Conservation (phyloP, 192 early-diverging fungal genomes). For the Coemansia sp. region DNA sequence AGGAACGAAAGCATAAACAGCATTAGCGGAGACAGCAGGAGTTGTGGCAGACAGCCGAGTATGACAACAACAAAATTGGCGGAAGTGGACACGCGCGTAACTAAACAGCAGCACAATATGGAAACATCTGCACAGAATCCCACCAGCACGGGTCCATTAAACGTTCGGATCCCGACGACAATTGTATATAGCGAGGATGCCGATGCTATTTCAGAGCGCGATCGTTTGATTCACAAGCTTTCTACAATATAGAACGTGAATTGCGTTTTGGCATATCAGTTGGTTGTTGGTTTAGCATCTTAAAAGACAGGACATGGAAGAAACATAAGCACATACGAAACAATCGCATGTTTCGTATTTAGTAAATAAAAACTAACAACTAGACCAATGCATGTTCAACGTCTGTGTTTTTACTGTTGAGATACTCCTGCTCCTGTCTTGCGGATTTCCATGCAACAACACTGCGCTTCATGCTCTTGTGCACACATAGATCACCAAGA, state of each 20-base stretch:
- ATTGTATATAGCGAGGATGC: constrained; percentile 51
- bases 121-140: neutral
- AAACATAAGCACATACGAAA: too few relatives aligned
- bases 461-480: too few relatives aligned
- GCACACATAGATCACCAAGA: too few relatives aligned
- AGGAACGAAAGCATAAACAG: neutral
- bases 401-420: too few relatives aligned
- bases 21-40: neutral
- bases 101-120: neutral
- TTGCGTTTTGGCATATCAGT: neutral
- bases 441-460: too few relatives aligned
- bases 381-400: too few relatives aligned
- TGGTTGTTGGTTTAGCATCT: too few relatives aligned
- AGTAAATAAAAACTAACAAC: too few relatives aligned
- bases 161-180: constrained; percentile 19
- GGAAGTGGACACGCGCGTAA: neutral
- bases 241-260: constrained; percentile 7
- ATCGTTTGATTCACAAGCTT: constrained; percentile 35
- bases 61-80: neutral
- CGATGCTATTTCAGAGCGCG: constrained; percentile 39
- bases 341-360: too few relatives aligned
- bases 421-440: too few relatives aligned
- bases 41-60: neutral
- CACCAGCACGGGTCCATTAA: constrained; percentile 11
- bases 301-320: too few relatives aligned